phyloP scores from a whole-genome alignment of 176 grass and related monocot species.

The Carex littledalei region DNA sequence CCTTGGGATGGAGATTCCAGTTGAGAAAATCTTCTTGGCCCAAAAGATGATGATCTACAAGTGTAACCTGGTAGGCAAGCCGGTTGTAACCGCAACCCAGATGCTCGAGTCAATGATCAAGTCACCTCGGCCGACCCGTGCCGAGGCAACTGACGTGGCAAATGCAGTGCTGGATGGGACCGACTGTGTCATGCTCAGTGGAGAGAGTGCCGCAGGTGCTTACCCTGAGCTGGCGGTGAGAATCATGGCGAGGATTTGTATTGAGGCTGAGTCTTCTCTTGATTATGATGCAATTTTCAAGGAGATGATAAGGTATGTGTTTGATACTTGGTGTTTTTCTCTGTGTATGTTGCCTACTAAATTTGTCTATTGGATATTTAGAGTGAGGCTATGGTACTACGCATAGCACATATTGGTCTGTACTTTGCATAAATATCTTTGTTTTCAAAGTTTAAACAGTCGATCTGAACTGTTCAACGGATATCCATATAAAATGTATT shows the following conservation, averaged over 20 bases:
- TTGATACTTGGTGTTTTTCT: neutral
- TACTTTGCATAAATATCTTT: no score
- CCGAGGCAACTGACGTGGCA: conserved; percentile 88
- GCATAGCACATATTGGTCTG: no score
- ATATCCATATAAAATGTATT: no score
- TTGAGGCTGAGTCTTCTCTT: conserved; percentile 84
- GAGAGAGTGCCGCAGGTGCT: conserved; percentile 81
- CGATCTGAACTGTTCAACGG: no score
- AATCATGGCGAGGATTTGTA: conserved; percentile 84
- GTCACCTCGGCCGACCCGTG: conserved; percentile 78
- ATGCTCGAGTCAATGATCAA: conserved; percentile 99
- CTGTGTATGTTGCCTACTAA: neutral
- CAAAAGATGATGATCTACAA: conserved; percentile 99
- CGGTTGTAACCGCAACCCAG: conserved; percentile 86
- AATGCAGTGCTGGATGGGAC: conserved; percentile 93
- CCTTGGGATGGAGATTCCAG: conserved; percentile 94
- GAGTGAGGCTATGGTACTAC: no score
- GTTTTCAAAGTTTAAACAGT: no score
- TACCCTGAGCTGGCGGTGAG: conserved; percentile 88
- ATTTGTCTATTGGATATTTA: neutral
- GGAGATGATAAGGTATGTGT: conserved; percentile 45
- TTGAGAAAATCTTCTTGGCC: conserved; percentile 93
- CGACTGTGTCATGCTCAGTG: conserved; percentile 92
- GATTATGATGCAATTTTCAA: conserved; percentile 77
- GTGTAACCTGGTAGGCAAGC: conserved; percentile 82